A percentile compares a stretch with the other conserved stretches of the same genome.
Evolutionary conservation across 192 early-diverging fungal species (phyloP).

Genomic region (Coemansia sp.): DNA sequence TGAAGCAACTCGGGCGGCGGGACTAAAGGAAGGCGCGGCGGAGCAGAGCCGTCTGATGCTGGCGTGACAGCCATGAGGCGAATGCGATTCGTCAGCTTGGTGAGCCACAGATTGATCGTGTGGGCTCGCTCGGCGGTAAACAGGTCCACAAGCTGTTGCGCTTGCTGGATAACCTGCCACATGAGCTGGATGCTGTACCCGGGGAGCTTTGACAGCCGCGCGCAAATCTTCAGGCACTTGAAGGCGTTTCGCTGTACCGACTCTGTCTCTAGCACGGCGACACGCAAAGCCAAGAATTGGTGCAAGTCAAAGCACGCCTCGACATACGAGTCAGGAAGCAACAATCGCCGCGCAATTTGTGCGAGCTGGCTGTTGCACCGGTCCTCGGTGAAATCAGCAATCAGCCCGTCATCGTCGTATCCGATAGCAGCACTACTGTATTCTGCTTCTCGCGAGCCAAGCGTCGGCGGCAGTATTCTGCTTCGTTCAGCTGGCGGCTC

Average conservation of each 20-base stretch:
- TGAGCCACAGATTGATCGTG: conserved; percentile 35
- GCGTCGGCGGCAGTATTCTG: conserved; percentile 4
- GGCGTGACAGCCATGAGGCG: conserved; percentile 52
- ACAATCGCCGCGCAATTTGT: conserved; percentile 32
- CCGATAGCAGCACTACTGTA: background rate
- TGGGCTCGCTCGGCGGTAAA: conserved; percentile 37
- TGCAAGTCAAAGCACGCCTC: conserved; percentile 51
- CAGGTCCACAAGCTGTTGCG: conserved; percentile 17
- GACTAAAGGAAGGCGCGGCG: conserved; percentile 34
- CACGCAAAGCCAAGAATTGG: conserved; percentile 31
- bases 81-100: conserved; percentile 48
- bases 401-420: conserved; percentile 32
- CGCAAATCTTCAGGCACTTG: conserved; percentile 55
- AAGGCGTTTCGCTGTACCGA: conserved; percentile 52
- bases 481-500: conserved; percentile 33
- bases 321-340: conserved; percentile 48
- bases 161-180: conserved; percentile 55
- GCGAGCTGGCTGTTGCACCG: conserved; percentile 40
- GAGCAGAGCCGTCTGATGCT: conserved; percentile 50
- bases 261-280: conserved; percentile 15
- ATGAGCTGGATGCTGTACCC: conserved; percentile 53
- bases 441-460: background rate
- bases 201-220: conserved; percentile 51
- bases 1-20: conserved; percentile 47
- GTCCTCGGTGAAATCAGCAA: conserved; percentile 55